Base-by-base conservation (phyloP, 257 asterid species). In the Knoxia roxburghii region DNA sequence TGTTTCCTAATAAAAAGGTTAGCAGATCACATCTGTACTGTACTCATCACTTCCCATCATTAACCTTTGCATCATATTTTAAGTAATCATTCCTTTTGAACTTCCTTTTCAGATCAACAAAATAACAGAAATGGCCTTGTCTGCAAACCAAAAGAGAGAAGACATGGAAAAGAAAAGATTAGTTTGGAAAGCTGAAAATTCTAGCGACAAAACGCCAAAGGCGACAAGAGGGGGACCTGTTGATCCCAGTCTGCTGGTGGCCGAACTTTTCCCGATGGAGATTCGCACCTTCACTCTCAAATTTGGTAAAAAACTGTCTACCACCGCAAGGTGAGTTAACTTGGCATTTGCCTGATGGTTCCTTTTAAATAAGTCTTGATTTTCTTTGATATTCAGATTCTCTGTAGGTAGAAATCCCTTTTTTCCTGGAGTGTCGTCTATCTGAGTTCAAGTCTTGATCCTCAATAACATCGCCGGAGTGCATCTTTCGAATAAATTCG, bases 241-340 rank as follows among this genome's bases (percentile, higher is more conserved):
- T 5, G 88, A 87, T 74, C 95, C 95, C 7, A 35, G 35, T 8
- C 70, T 82, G 74, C 65, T 90, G 76, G 72, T 72, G 8, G 93
- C 87, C 46, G 89, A 94, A 70, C 92, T 94, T 1, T 84, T 86
- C 15, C 96, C 97, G 1, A 85, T 90, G 96, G 99, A 94, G 76
- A 83, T 94, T 10, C 92, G 96, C 13, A 94, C 95, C 35, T 94
- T 94, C 68, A 46, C 83, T 64, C 46, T 92, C 64, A 68, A 79
- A 61, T 81, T 92, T 67, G 69, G 62, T 45, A 53, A 73, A 18
- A 67, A 66, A 37, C 20, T 57, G 39, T 14, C 62, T 8, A 48
- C 45, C 64, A 17, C 63, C 37, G 11, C 72, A 59, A 50, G 73
- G 66, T 60, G 37, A 57, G 62, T 26, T 48, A 57, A 30, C 7